Evolutionary conservation across 2,329 filamentous ascomycete species (phyloP), one percentile per base, ranked within the genome.

Genomic region (Ciborinia camelliae): DNA sequence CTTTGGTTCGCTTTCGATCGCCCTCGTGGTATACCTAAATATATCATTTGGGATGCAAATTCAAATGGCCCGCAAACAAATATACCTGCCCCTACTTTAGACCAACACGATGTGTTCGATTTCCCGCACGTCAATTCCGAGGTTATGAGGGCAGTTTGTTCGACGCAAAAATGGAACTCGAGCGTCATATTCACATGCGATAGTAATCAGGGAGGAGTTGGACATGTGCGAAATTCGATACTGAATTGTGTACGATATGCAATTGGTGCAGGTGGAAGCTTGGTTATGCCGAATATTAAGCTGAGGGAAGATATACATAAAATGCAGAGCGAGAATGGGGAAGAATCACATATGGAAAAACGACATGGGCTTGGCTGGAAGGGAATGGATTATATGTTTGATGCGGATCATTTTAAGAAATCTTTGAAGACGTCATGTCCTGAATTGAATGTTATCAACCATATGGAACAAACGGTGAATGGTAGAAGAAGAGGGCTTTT

Each of bases 221-320:
- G 75, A 47, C 77, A 79, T 73, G 69, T 79, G 45, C 73, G 77
- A 35, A 77, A 78, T 64, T 76, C 77, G 67, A 77, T 79, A 26
- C 68, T 79, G 4, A 78, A 77, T 57, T 79, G 77, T 68, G 72
- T 79, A 6, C 73, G 77, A 23, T 79, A 77, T 60, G 75, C 77
- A 5, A 79, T 79, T 51, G 71, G 73, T 54, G 77, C 71, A 35
- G 77, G 77, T 8, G 77, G 69, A 43, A 73, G 73, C 0, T 48
- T 78, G 0, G 77, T 78, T 3, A 47, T 79, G 2, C 77, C 77
- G 2, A 75, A 74, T 1, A 78, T 79, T 67, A 71, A 73, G 1
- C 59, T 76, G 52, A 73, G 77, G 39, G 76, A 77, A 59, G 70
- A 73, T 18, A 70, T 68, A 18, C 71, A 77, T 37, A 62, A 66